Evolutionary conservation across 495 filamentous ascomycete genomes (phyloP), one percentile per base, ranked within the genome.

Genomic region (Hypoxylon cercidicola): DNA sequence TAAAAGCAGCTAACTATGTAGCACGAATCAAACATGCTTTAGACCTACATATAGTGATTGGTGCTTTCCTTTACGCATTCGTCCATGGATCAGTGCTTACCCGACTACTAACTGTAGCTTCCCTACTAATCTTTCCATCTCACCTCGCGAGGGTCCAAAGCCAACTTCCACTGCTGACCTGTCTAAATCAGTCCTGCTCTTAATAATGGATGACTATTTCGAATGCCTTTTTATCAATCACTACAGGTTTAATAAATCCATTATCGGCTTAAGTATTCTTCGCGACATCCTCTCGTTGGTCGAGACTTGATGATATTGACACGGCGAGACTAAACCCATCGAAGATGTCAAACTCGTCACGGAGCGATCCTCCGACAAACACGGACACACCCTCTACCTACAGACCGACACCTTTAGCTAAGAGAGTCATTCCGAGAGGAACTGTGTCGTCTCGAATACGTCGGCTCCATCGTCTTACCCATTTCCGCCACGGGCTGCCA

Each of bases 1-100:
- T 43, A 18, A 41, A 53, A 54, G 28, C 40, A 61, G 55, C 51
- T 55, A 56, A 64, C 59, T 10, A n/a, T n/a, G n/a, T n/a, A 49
- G 57, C 55, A 57, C 49, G 60, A 60, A 70, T 72, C 54, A 69
- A 72, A 46, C 35, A 70, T 59, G 59, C 61, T 39, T 55, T 52
- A 21, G 64, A 37, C 58, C 15, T 53, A 51, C 44, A 16, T 43
- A 11, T 23, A 46, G 15, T 46, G 23, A 48, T 13, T 19, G 9
- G 44, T 19, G 7, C 48, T 55, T 64, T 60, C 50, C 47, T 19
- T 15, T 10, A 16, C 30, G 41, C n/a, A 35, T 35, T 20, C 40
- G 40, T 53, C 23, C 8, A 49, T 39, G 16, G 3, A 49, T 52
- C 25, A 47, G 60, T 53, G 44, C 61, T 41, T 60, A 16, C 55